Evolutionary conservation across 768 basidiomycete genomes (phyloP), one percentile per base, ranked within the genome.

Genomic region (Mycena amicta): DNA sequence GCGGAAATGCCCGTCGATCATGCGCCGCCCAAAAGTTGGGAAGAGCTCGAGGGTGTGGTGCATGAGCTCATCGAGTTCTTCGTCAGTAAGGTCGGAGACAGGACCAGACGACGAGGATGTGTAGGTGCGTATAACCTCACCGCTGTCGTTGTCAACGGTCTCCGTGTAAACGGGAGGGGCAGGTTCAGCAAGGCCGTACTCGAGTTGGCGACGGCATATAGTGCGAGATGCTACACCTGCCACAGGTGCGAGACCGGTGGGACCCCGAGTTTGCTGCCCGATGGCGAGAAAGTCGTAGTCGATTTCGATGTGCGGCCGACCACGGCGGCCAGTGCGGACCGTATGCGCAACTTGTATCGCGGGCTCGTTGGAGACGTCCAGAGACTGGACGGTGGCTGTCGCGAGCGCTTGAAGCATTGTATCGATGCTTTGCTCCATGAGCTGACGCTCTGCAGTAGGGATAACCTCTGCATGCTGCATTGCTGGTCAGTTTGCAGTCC

Each of bases 251-350:
- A 71, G 45, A 22, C 33, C 33, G 1, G 64, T 66, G 0, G 68
- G 68, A 2, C 70, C 70, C 12, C 63, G 66, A 2, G 68, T 52
- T 20, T 63, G 28, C 1, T 71, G 53, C 4, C 68, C 64, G n/a
- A 49, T 49, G 3, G 58, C 28, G 1, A 75, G 64, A 22, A 73
- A 54, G 4, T 56, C 29, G 1, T 53, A 59, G 41, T 71, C 57
- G 22, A 74, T 71, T 11, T 71, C 64, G 2, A 69, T 58, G 3
- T 59, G 53, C 12, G 72, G 72, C 1, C 71, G 62, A 4, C 72
- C 69, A 3, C 51, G 61, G 18, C 51, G 62, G 4, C 68, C 66
- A 12, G 66, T 68, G 53, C n/a, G 23, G 5, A 29, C 25, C 4
- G 18, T n/a, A 8, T 50, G 45, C 3, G 54, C 12, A 1, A 59